These are phyloP conservation scores for Tolypocladium tundrense DNA, from an alignment of 2,329 filamentous ascomycete genomes.

Conservation along the genomic window DNA sequence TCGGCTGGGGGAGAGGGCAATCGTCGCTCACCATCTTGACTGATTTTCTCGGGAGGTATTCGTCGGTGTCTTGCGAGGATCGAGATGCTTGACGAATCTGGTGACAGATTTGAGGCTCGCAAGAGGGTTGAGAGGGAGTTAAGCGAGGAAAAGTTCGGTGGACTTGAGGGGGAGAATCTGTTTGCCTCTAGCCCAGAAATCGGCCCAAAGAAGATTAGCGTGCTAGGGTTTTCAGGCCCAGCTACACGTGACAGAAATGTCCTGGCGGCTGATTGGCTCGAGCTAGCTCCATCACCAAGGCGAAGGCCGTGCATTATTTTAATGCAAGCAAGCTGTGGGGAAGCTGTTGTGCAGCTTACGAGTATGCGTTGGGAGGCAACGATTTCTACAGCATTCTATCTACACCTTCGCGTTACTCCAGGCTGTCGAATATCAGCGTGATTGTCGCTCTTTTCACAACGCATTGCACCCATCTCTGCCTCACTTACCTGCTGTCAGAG, in stretches of 20 bases:
- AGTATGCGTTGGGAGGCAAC: neutral
- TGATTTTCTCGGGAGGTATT: slow-evolving; percentile 36
- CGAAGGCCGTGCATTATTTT: slow-evolving; percentile 1
- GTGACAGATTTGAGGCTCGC: slow-evolving; percentile 44
- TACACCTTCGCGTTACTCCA: neutral
- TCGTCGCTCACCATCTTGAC: slow-evolving; percentile 58
- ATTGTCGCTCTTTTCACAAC: neutral
- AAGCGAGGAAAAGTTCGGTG: slow-evolving; percentile 40
- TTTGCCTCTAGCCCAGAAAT: slow-evolving; percentile 27
- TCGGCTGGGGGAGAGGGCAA: slow-evolving; percentile 7
- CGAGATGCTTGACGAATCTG: slow-evolving; percentile 42
- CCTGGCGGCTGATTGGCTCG: slow-evolving; percentile 8
- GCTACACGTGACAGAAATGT: slow-evolving; percentile 22
- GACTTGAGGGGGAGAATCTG: slow-evolving; percentile 21
- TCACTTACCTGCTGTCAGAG: neutral
- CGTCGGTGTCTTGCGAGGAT: slow-evolving; percentile 36
- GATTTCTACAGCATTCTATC: neutral
- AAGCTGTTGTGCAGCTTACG: slow-evolving; percentile 5
- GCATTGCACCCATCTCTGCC: neutral
- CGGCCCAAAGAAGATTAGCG: slow-evolving; percentile 24
- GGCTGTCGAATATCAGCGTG: neutral
- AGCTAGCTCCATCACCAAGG: neutral
- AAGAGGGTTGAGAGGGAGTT: slow-evolving; percentile 34
- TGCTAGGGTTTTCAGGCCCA: slow-evolving; percentile 27
- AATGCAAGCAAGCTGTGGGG: slow-evolving; percentile 4